A percentile compares a stretch with the other conserved stretches of the same genome.
These are phyloP conservation scores for Zangia roseola DNA, from an alignment of 768 basidiomycete species.

Conservation along the genomic window DNA sequence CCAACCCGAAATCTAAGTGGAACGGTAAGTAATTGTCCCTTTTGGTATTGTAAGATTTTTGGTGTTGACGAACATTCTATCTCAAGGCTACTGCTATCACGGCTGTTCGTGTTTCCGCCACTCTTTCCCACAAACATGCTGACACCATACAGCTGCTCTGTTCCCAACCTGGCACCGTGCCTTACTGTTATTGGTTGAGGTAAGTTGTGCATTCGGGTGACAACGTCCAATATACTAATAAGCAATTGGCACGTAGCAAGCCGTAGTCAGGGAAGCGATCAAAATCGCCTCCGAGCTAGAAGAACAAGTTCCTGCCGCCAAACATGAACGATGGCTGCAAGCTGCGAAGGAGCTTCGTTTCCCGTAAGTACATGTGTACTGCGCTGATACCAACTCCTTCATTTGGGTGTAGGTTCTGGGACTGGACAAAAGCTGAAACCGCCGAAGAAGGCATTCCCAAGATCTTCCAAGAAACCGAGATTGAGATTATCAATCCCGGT, in stretches of 20 bases:
- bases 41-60: neutral
- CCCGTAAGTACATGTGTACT: constrained; percentile 10
- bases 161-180: constrained; percentile 24
- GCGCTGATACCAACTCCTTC: neutral
- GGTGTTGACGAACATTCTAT: constrained; percentile 2
- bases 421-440: neutral
- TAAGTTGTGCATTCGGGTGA: neutral
- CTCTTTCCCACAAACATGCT: neutral
- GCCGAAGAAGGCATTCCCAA: neutral
- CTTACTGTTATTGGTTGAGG: constrained; percentile 14
- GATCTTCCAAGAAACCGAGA: neutral
- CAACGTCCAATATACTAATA: too few relatives aligned
- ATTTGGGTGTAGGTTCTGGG: constrained; percentile 13
- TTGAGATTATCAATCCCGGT: neutral
- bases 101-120: constrained; percentile 3
- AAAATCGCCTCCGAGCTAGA: constrained; percentile 10
- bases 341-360: constrained; percentile 13
- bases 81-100: constrained; percentile 21
- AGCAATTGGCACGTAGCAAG: constrained; percentile 9
- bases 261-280: constrained; percentile 14
- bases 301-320: neutral
- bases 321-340: constrained; percentile 9
- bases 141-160: constrained; percentile 15
- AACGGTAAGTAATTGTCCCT: constrained; percentile 1
- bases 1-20: constrained; percentile 4